These are phyloP conservation scores for Neofusicoccum umdonicola DNA, from an alignment of 2,329 filamentous ascomycete genomes.

Conservation along the genomic window DNA sequence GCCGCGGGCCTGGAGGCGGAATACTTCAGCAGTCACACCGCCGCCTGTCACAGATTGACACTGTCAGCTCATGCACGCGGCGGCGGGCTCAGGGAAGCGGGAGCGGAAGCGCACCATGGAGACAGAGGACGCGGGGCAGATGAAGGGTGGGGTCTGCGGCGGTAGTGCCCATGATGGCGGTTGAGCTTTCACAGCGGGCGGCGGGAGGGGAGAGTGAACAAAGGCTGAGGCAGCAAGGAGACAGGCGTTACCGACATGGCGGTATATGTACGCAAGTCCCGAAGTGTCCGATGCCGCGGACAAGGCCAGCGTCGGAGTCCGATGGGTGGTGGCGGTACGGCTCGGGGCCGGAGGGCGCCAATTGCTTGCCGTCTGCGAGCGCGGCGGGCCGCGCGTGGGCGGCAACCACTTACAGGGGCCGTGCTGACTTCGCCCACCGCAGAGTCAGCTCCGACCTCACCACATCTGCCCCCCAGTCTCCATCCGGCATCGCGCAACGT, in stretches of 20 bases:
- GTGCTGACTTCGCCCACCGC: background rate
- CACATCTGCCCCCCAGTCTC: background rate
- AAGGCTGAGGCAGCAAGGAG: background rate
- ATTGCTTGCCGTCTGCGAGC: background rate
- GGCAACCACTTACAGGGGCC: background rate
- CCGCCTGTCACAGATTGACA: slow-evolving; percentile 45
- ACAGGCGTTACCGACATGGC: background rate
- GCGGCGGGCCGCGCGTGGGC: background rate
- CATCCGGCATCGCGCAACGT: background rate
- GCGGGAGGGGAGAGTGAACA: background rate
- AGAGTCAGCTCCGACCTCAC: background rate
- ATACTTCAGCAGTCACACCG: slow-evolving; percentile 69
- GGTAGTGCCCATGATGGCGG: slow-evolving; percentile 19
- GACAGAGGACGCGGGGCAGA: slow-evolving; percentile 69
- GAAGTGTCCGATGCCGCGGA: background rate
- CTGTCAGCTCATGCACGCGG: background rate
- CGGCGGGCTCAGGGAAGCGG: background rate
- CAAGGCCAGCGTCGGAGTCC: background rate
- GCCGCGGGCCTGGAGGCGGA: slow-evolving; percentile 64
- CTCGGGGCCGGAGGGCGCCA: background rate
- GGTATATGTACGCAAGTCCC: background rate
- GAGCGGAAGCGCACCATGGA: slow-evolving; percentile 54
- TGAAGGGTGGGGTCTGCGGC: slow-evolving; percentile 32
- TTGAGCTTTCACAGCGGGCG: background rate
- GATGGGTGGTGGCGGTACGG: background rate